phyloP scores from a whole-genome alignment of 2,329 filamentous ascomycete genomes.

The Hypomyces perniciosus region DNA sequence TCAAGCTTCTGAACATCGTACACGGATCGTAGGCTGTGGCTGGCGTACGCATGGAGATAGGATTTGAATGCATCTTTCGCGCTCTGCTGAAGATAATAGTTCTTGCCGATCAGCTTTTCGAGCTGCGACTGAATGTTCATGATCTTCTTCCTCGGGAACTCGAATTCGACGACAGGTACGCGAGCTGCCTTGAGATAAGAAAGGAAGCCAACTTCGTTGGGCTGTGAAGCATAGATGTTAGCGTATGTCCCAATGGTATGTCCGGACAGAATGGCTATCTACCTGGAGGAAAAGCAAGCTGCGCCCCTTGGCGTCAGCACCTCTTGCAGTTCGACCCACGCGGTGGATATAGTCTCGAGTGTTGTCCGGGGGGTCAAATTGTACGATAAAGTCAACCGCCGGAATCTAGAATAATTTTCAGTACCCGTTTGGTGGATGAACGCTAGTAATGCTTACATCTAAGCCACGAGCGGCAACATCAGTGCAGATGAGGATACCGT shows the following conservation, averaged over 20 bases:
- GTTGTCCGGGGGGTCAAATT: constrained; percentile 92
- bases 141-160: constrained; percentile 89
- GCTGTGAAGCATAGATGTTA: constrained; percentile 38
- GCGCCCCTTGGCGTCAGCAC: constrained; percentile 74
- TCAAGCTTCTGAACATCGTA: constrained; percentile 84
- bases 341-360: constrained; percentile 91
- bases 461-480: constrained; percentile 93
- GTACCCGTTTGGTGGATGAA: background rate
- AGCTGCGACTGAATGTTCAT: constrained; percentile 85
- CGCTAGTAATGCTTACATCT: constrained; percentile 51
- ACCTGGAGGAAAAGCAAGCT: constrained; percentile 78
- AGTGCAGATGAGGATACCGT: constrained; percentile 88
- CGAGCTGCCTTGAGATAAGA: constrained; percentile 84
- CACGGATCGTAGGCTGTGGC: constrained; percentile 50
- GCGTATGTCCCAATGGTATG: background rate
- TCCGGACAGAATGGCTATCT: background rate
- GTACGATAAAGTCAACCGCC: constrained; percentile 91
- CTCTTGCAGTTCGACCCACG: constrained; percentile 88
- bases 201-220: constrained; percentile 86
- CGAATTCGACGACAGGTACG: constrained; percentile 92
- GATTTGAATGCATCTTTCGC: constrained; percentile 75
- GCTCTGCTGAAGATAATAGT: constrained; percentile 93
- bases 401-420: constrained; percentile 55
- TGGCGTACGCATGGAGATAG: constrained; percentile 93
- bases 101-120: constrained; percentile 88